A percentile compares a stretch with the other conserved stretches of the same genome.
phyloP scores from a whole-genome alignment of 1,139 yeast species.

The Saccharomycopsis phalli region DNA sequence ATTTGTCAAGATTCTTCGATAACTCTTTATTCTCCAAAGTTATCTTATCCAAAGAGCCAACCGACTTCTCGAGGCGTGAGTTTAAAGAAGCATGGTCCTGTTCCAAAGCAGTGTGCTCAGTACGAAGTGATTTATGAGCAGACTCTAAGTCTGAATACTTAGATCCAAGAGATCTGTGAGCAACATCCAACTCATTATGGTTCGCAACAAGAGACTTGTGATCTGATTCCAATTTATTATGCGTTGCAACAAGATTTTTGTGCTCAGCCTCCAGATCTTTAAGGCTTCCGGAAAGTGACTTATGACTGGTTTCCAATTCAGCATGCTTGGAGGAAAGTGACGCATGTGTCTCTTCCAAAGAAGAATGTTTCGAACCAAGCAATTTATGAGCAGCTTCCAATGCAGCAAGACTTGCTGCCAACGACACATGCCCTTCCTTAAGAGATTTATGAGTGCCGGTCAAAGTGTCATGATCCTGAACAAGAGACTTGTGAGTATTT shows the following conservation, averaged over 20 bases:
- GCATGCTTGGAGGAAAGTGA: not conserved
- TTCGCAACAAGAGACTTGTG: conserved; percentile 1
- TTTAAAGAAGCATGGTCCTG: not conserved
- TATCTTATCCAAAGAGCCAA: no score
- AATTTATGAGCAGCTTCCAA: conserved; percentile 10
- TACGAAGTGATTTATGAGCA: not conserved
- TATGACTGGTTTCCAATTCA: not conserved
- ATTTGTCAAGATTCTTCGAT: conserved; percentile 2
- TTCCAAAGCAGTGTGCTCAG: not conserved
- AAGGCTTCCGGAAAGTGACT: not conserved
- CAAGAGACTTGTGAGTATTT: no score
- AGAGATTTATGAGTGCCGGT: not conserved
- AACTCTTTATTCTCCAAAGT: conserved; percentile 1
- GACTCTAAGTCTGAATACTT: not conserved
- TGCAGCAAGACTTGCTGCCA: conserved; percentile 10
- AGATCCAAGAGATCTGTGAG: not conserved
- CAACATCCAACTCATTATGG: not conserved
- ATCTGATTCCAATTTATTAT: conserved; percentile 1
- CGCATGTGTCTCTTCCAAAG: not conserved
- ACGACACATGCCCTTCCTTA: no score
- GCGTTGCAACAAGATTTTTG: not conserved
- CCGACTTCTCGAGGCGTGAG: no score
- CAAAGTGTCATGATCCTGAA: not conserved
- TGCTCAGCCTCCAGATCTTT: not conserved
- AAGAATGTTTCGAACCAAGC: not conserved